A percentile compares a stretch with the other conserved stretches of the same genome.
Conservation (phyloP, 345 rosid species). For the Dovyalis caffra region DNA sequence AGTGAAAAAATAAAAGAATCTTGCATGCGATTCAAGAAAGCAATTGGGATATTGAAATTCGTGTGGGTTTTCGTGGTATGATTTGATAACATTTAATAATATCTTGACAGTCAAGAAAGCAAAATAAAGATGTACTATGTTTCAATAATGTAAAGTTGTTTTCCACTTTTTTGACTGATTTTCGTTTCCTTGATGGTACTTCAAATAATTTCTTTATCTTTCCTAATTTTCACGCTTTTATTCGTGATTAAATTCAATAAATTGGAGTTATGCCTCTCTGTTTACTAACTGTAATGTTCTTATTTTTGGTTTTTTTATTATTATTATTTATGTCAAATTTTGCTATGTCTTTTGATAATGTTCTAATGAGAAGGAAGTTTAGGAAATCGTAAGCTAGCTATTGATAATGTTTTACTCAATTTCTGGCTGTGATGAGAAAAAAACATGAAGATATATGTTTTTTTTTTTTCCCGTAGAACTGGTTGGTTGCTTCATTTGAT, state of each 20-base stretch:
- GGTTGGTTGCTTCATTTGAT: background rate
- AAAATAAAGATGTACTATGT: too few relatives aligned
- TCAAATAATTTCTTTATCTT: background rate
- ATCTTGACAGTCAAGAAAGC: too few relatives aligned
- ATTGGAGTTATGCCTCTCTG: background rate
- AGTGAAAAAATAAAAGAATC: background rate
- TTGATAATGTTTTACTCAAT: background rate
- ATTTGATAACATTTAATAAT: background rate
- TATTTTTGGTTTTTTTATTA: background rate
- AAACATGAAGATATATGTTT: background rate
- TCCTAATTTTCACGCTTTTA: too few relatives aligned
- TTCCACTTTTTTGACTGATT: background rate
- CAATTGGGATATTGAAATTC: background rate
- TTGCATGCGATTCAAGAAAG: background rate
- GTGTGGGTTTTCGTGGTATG: background rate
- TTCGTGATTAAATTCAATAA: background rate
- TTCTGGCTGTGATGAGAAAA: background rate
- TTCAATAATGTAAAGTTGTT: background rate
- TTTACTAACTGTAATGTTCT: background rate
- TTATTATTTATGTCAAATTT: too few relatives aligned
- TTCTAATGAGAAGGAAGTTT: background rate
- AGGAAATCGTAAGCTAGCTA: background rate
- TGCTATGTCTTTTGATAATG: background rate
- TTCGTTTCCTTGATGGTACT: background rate
- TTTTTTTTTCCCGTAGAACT: background rate